phyloP scores from a whole-genome alignment of 192 early-diverging fungal genomes.

The Coemansia biformis region DNA sequence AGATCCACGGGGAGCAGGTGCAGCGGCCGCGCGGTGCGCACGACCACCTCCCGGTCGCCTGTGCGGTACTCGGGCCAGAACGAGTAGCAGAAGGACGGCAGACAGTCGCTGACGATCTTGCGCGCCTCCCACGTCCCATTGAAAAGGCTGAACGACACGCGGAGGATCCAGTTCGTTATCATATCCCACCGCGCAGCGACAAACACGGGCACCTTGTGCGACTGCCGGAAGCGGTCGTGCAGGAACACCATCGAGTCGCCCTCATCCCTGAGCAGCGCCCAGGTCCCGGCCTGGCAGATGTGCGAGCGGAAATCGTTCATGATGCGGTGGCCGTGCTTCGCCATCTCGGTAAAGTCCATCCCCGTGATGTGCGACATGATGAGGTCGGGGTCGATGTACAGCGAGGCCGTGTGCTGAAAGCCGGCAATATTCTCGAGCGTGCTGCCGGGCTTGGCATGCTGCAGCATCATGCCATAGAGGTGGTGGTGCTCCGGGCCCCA shows the following conservation, averaged over 20 bases:
- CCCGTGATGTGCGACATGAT: slow-evolving; percentile 36
- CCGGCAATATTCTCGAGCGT: slow-evolving; percentile 16
- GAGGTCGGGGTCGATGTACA: slow-evolving; percentile 44
- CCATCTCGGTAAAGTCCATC: slow-evolving; percentile 38
- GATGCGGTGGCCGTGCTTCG: slow-evolving; percentile 28
- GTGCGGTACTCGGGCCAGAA: slow-evolving; percentile 32
- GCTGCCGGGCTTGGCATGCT: slow-evolving; percentile 15
- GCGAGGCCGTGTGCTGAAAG: slow-evolving; percentile 35
- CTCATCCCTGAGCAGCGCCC: slow-evolving; percentile 40
- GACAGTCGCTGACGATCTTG: slow-evolving; percentile 38
- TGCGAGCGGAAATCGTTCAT: slow-evolving; percentile 43
- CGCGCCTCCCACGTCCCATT: slow-evolving; percentile 42
- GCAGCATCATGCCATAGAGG: slow-evolving; percentile 24
- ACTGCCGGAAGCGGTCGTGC: slow-evolving; percentile 32
- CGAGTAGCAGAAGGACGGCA: slow-evolving; percentile 28
- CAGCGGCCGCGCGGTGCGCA: slow-evolving; percentile 38
- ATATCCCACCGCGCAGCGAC: slow-evolving; percentile 39
- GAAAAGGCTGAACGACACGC: slow-evolving; percentile 39
- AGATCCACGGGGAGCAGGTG: slow-evolving; percentile 44
- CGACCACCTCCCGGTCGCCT: slow-evolving; percentile 22
- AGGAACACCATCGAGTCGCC: slow-evolving; percentile 39
- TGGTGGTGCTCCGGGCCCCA: slow-evolving; percentile 39
- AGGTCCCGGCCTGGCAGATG: slow-evolving; percentile 38
- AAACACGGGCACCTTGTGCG: slow-evolving; percentile 30
- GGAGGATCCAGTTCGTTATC: slow-evolving; percentile 42